Evolutionary conservation across 495 filamentous ascomycete species (phyloP).

Genomic region (Acidomyces sp.): DNA sequence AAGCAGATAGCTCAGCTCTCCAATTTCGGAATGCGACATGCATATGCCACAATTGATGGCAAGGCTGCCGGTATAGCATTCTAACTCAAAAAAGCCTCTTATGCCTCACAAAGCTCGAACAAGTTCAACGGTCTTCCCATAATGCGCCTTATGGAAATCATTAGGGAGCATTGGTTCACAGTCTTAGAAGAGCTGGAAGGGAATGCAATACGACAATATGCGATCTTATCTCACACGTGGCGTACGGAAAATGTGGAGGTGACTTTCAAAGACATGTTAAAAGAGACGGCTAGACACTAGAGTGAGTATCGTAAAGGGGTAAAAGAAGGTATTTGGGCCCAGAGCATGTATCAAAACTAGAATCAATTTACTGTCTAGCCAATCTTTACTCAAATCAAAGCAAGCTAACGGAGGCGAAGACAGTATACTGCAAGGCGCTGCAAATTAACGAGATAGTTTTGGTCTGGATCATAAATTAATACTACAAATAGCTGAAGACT

Average conservation of each 20-base stretch:
- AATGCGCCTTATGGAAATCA: no score
- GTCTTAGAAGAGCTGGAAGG: neutral
- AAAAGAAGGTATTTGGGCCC: no score
- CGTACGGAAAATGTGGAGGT: constrained; percentile 6
- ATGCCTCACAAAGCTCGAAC: no score
- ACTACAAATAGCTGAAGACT: neutral
- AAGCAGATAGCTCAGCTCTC: no score
- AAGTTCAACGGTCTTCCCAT: no score
- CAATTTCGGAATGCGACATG: no score
- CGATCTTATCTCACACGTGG: constrained; percentile 18
- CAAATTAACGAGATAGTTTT: neutral
- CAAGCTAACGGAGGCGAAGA: neutral
- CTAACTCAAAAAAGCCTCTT: no score
- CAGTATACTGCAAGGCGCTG: neutral
- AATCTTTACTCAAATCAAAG: neutral
- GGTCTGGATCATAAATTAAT: neutral
- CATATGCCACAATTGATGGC: no score
- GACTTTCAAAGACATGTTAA: constrained; percentile 6
- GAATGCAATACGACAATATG: constrained; percentile 1
- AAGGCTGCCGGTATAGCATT: no score
- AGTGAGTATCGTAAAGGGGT: constrained; percentile 12
- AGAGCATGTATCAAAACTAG: no score
- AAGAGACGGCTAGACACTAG: constrained; percentile 5
- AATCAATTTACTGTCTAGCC: neutral
- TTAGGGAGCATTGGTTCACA: no score